These are phyloP conservation scores for Senna siamea DNA, from an alignment of 306 rosid species.

Conservation along the genomic window DNA sequence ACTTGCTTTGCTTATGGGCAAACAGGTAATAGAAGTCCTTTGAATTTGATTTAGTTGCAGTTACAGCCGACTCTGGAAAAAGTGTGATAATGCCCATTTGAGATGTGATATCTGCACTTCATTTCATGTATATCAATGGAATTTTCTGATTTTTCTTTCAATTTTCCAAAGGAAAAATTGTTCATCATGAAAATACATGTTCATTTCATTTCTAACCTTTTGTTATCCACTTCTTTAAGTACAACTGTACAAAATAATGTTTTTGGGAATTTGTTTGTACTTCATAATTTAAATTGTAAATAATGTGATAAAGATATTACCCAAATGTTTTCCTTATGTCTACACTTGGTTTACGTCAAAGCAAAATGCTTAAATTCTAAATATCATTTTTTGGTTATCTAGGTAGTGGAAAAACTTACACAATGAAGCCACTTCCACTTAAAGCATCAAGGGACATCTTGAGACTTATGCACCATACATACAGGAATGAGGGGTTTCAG, in stretches of 20 bases:
- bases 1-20: slow-evolving; percentile 99
- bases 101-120: slow-evolving; percentile 23
- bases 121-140: not conserved
- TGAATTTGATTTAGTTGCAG: slow-evolving; percentile 37
- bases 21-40: slow-evolving; percentile 69
- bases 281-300: slow-evolving; percentile 17
- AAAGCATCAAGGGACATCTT: slow-evolving; percentile 96
- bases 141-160: too few species aligned
- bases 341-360: slow-evolving; percentile 6
- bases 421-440: slow-evolving; percentile 93
- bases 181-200: not conserved
- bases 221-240: slow-evolving; percentile 24
- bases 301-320: slow-evolving; percentile 6
- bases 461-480: slow-evolving; percentile 96
- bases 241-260: slow-evolving; percentile 1
- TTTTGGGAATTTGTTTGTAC: slow-evolving; percentile 5
- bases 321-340: slow-evolving; percentile 1
- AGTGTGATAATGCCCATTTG: not conserved
- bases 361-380: not conserved
- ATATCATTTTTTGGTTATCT: slow-evolving; percentile 49
- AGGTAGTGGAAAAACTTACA: slow-evolving; percentile 96
- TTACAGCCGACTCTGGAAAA: slow-evolving; percentile 23
- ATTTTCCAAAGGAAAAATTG: too few species aligned
- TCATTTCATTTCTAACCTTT: not conserved
- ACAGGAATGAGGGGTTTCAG: slow-evolving; percentile 89